Evolutionary conservation across 768 basidiomycete genomes (phyloP), one percentile per base, ranked within the genome.

Genomic region (Piloderma croceum): DNA sequence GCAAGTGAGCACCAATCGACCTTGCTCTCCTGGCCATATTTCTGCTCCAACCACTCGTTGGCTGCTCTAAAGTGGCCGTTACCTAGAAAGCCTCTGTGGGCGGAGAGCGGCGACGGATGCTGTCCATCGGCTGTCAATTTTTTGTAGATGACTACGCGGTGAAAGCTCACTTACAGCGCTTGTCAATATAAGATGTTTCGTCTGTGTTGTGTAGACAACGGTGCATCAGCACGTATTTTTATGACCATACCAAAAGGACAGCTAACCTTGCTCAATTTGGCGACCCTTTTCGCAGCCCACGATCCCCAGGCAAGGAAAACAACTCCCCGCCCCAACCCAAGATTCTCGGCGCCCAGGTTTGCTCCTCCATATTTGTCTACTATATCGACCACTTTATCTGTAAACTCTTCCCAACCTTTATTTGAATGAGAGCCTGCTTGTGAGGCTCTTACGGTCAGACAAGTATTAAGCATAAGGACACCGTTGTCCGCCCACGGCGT

Each of bases 1-100:
- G n/a, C n/a, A n/a, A n/a, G n/a, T n/a, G n/a, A n/a, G n/a, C 81
- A 81, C 87, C 87, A 90, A 53, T 88, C 71, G n/a, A 90, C 81
- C 44, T 60, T 68, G 36, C 74, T 79, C 29, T 77, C 79, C 19
- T 67, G 50, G 5, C 91, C 92, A 53, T 96, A 93, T 51, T 77
- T 79, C 42, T 71, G 54, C 57, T 77, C 76, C 19, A 97, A 66
- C 93, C 93, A 97, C 40, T 82, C 74, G 56, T 96, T 94, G 31
- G 90, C 87, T 43, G 74, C 67, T 54, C 71, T 78, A 67, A 97
- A 97, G 63, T 96, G 93, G 36, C 77, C 79, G 58, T 92, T 93
- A 36, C 89, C 90, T 47, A 89, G 59, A 67, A 93, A 96, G 7
- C 92, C 91, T 42, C 73, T 72, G 47, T 73, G 63, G 3, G 84